Evolutionary conservation across 305 asterid genomes (phyloP).

Genomic region (Coffea humblotiana): DNA sequence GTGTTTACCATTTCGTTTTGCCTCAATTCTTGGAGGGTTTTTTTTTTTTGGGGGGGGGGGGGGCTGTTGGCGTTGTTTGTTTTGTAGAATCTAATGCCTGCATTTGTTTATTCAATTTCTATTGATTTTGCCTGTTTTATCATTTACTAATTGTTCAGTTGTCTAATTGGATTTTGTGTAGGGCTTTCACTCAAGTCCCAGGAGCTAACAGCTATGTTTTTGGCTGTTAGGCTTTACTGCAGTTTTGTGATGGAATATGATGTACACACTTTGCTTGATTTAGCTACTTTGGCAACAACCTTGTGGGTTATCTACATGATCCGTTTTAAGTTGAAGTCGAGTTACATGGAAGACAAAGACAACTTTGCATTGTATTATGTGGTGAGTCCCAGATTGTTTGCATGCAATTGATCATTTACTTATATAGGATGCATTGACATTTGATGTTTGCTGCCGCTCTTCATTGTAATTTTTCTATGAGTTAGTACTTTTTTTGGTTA

Average conservation of each 20-base stretch:
- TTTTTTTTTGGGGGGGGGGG: background rate
- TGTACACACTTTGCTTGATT: slow-evolving; percentile 86
- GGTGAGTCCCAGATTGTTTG: slow-evolving; percentile 45
- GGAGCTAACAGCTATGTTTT: slow-evolving; percentile 86
- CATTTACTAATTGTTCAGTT: background rate
- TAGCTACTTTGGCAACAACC: slow-evolving; percentile 85
- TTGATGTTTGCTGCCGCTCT: background rate
- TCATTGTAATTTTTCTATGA: background rate
- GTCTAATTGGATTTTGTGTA: slow-evolving; percentile 32
- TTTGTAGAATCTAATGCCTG: background rate
- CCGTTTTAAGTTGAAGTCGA: slow-evolving; percentile 64
- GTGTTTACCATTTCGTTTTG: background rate
- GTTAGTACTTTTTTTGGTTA: background rate
- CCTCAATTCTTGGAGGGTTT: background rate
- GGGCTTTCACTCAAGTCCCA: slow-evolving; percentile 93
- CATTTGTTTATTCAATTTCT: slow-evolving; percentile 1
- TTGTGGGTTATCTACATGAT: slow-evolving; percentile 90
- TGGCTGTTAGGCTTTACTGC: slow-evolving; percentile 89
- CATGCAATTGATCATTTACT: background rate
- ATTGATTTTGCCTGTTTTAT: background rate
- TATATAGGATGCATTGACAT: background rate
- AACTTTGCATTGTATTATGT: slow-evolving; percentile 65
- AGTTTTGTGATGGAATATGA: slow-evolving; percentile 97
- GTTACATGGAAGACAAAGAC: slow-evolving; percentile 89
- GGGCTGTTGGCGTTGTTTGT: background rate